These are phyloP conservation scores for Ceriops zippeliana DNA, from an alignment of 345 rosid genomes.

Conservation along the genomic window DNA sequence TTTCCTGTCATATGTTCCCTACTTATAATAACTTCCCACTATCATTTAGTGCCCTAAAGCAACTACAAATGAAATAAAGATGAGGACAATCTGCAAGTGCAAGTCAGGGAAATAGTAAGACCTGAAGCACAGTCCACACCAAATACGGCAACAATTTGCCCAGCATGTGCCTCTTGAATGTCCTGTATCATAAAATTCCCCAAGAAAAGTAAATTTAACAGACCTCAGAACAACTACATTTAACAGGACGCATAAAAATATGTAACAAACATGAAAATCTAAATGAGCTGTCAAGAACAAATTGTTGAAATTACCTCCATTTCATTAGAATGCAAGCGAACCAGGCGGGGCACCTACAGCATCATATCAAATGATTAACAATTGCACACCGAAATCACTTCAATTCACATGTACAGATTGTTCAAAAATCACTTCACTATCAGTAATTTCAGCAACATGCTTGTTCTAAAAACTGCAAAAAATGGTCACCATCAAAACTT, in stretches of 20 bases:
- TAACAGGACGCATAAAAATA: not conserved
- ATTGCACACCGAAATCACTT: not conserved
- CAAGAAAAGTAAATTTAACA: conserved; percentile 1
- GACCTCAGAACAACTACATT: not conserved
- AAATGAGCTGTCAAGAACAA: not conserved
- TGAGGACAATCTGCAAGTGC: too few species aligned
- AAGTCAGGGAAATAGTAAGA: conserved; percentile 5
- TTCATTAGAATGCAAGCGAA: conserved; percentile 94
- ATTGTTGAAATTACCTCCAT: conserved; percentile 66
- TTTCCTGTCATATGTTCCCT: too few species aligned
- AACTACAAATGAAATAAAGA: not conserved
- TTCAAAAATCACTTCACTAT: not conserved
- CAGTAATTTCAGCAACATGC: too few species aligned
- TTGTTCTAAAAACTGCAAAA: too few species aligned
- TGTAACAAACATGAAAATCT: not conserved
- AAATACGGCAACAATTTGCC: conserved; percentile 97
- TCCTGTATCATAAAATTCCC: conserved; percentile 46
- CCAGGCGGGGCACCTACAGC: conserved; percentile 84
- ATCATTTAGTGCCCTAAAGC: not conserved
- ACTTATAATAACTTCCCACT: not conserved
- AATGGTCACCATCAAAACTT: too few species aligned
- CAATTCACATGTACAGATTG: not conserved
- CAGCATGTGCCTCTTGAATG: conserved; percentile 98
- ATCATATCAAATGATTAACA: conserved; percentile 14
- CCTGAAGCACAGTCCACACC: conserved; percentile 99